These are phyloP conservation scores for Chytriomyces confervae DNA, from an alignment of 192 early-diverging fungal genomes.

Conservation along the genomic window DNA sequence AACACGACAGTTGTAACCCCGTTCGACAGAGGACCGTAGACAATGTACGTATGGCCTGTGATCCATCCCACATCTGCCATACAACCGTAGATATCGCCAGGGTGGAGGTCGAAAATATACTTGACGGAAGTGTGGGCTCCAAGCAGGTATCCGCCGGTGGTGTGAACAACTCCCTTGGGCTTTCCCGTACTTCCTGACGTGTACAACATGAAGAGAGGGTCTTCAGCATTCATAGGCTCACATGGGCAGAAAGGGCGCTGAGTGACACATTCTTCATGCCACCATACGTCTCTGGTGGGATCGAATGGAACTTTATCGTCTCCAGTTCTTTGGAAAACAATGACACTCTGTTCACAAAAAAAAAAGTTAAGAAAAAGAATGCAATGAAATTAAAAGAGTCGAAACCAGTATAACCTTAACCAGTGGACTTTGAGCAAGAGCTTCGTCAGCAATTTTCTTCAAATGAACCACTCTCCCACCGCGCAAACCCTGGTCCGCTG, in stretches of 20 bases:
- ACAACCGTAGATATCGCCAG: slow-evolving; percentile 87
- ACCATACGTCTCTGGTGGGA: slow-evolving; percentile 86
- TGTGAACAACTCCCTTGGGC: slow-evolving; percentile 94
- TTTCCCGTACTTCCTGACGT: slow-evolving; percentile 88
- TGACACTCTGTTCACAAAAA: slow-evolving; percentile 55
- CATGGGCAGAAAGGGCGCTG: slow-evolving; percentile 88
- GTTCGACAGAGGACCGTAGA: slow-evolving; percentile 87
- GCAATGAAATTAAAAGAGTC: no score
- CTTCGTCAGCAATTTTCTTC: slow-evolving; percentile 94
- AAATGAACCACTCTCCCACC: slow-evolving; percentile 87
- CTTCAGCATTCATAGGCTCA: slow-evolving; percentile 84
- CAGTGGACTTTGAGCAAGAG: slow-evolving; percentile 74
- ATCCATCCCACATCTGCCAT: slow-evolving; percentile 94
- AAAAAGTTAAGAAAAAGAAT: no score
- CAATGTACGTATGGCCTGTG: slow-evolving; percentile 80
- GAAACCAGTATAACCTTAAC: slow-evolving; percentile 43
- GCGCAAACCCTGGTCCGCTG: slow-evolving; percentile 92
- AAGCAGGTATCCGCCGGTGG: slow-evolving; percentile 93
- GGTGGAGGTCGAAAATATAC: slow-evolving; percentile 94
- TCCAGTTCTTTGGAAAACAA: slow-evolving; percentile 92
- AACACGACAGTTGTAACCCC: slow-evolving; percentile 93
- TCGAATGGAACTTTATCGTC: slow-evolving; percentile 75
- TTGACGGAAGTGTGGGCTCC: slow-evolving; percentile 86
- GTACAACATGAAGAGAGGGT: slow-evolving; percentile 95
- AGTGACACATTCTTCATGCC: slow-evolving; percentile 84